phyloP scores from a whole-genome alignment of 1,284 basidiomycete species.

The Flammula alnicola region DNA sequence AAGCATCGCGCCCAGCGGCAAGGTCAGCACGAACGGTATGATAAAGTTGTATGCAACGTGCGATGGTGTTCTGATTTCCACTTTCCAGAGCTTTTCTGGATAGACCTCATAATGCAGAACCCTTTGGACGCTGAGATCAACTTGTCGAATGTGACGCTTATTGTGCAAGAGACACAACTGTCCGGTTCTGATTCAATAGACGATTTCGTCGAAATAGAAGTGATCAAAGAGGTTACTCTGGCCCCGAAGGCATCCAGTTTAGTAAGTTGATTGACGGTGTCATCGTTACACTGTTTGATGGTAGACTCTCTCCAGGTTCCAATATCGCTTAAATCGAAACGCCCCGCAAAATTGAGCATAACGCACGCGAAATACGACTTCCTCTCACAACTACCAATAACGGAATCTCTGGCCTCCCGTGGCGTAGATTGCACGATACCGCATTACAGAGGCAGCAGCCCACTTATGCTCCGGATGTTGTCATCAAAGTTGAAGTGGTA shows the following conservation, averaged over 20 bases:
- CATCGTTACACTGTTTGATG: background rate
- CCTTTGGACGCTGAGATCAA: slow-evolving; percentile 73
- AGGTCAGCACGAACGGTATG: slow-evolving; percentile 66
- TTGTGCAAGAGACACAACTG: slow-evolving; percentile 45
- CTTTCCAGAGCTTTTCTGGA: slow-evolving; percentile 70
- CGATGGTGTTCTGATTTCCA: slow-evolving; percentile 6
- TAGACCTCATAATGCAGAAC: slow-evolving; percentile 71
- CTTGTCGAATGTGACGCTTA: slow-evolving; percentile 61
- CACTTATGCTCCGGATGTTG: slow-evolving; percentile 67
- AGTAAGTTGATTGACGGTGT: slow-evolving; percentile 10
- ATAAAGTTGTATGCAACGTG: background rate
- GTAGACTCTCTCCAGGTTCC: slow-evolving; percentile 53
- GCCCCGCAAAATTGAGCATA: slow-evolving; percentile 56
- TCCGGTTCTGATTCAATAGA: slow-evolving; percentile 37
- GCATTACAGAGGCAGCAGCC: slow-evolving; percentile 65
- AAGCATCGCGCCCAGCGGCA: slow-evolving; percentile 54
- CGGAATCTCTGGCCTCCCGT: slow-evolving; percentile 63
- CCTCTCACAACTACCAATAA: slow-evolving; percentile 63
- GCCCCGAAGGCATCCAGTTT: slow-evolving; percentile 50
- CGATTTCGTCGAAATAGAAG: slow-evolving; percentile 58
- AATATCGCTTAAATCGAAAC: slow-evolving; percentile 57
- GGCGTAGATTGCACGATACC: slow-evolving; percentile 75
- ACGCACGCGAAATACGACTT: slow-evolving; percentile 66
- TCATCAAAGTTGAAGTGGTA: slow-evolving; percentile 61
- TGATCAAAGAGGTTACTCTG: slow-evolving; percentile 60